Evolutionary conservation across 495 filamentous ascomycete species (phyloP), one percentile per base, ranked within the genome.

Genomic region (Penicillium simplicissimum): DNA sequence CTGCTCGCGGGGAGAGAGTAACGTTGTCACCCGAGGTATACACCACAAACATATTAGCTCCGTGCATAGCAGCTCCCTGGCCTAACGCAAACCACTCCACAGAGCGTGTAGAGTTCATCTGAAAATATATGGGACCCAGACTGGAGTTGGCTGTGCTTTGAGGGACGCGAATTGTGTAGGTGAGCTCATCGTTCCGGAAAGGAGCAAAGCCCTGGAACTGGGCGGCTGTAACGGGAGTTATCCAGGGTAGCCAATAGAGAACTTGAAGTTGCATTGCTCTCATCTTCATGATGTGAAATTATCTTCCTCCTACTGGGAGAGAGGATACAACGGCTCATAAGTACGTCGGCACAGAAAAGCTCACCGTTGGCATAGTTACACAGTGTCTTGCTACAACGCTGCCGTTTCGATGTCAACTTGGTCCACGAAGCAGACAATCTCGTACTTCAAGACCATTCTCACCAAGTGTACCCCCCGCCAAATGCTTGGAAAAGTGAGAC

Each of bases 31-130:
- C 65, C 4, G 85, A 83, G 17, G 83, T 71, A 70, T 90, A 91
- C 62, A 90, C 81, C 34, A 92, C 69, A 62, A 91, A 91, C 35
- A 93, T 89, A 62, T 85, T 86, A 15, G 89, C 75, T 15, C 81
- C 85, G 1, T 70, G 65, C 89, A 92, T 92, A 33, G 64, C 62
- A 0, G 57, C 63, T 14, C 89, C 89, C 43, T 88, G 86, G 8
- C 88, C 89, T 8, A 90, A 71, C 1, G 79, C 86, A 21, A 88
- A 82, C 89, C 89, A 92, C 68, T 81, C 71, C 63, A 84, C 79
- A 0, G 74, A 74, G 4, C 77, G 74, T 0, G 89, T 87, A 2
- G 88, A 86, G 34, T 72, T 76, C 48, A 92, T 81, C 62, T 90
- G 88, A 58, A 92, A 79, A 69, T 85, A 89, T 49, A 91, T 81